These are phyloP conservation scores for Silene coronaria DNA, from an alignment of 179 eudicot species.

Conservation along the genomic window DNA sequence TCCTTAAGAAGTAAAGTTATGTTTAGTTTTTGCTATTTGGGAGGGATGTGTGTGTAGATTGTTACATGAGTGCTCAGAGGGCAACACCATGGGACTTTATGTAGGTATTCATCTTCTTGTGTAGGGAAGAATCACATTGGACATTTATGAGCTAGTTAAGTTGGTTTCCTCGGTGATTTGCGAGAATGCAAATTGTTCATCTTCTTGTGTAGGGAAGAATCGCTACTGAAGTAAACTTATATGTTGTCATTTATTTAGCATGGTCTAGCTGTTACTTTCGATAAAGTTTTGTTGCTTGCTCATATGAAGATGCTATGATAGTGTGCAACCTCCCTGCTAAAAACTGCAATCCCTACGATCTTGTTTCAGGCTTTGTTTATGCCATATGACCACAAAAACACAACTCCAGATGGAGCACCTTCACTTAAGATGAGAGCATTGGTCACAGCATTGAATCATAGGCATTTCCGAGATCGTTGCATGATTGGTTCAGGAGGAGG, in stretches of 20 bases:
- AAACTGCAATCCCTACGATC: background rate
- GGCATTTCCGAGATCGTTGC: slow-evolving; percentile 70
- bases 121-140: too few relatives aligned
- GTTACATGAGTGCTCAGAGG: too few relatives aligned
- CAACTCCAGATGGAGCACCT: slow-evolving; percentile 66
- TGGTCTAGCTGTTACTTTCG: background rate
- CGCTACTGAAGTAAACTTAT: background rate
- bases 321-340: background rate
- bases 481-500: slow-evolving; percentile 96
- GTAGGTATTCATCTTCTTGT: too few relatives aligned
- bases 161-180: too few relatives aligned
- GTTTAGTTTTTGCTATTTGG: too few relatives aligned
- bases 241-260: background rate
- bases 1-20: background rate
- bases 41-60: too few relatives aligned
- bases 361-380: slow-evolving; percentile 74
- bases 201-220: background rate
- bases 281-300: background rate
- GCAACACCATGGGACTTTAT: too few relatives aligned
- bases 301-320: background rate
- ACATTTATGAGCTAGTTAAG: too few relatives aligned
- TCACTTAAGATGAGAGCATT: slow-evolving; percentile 56
- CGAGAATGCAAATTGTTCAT: background rate
- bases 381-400: slow-evolving; percentile 96
- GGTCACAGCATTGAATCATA: slow-evolving; percentile 64